phyloP scores from a whole-genome alignment of 1,139 yeast species.

The Candida albicans region DNA sequence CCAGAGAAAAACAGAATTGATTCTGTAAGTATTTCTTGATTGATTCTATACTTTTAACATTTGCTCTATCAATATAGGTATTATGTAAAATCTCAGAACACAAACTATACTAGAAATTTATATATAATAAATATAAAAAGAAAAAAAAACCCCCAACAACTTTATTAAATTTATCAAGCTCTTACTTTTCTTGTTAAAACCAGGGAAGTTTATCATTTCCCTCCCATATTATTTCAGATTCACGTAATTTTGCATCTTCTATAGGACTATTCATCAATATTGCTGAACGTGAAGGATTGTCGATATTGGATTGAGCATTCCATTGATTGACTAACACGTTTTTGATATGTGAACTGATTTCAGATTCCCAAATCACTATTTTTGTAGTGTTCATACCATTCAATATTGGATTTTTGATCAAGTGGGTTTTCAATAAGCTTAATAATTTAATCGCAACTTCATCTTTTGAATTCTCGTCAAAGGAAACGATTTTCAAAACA shows the following conservation, averaged over 20 bases:
- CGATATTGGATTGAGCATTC: slow-evolving; percentile 21
- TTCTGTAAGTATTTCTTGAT: too few species aligned
- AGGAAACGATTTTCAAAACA: slow-evolving; percentile 29
- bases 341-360: slow-evolving; percentile 19
- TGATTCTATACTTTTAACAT: too few species aligned
- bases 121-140: too few species aligned
- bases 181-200: slow-evolving; percentile 26
- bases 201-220: slow-evolving; percentile 47
- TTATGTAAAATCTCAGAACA: too few species aligned
- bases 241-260: slow-evolving; percentile 25
- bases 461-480: slow-evolving; percentile 20
- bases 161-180: too few species aligned
- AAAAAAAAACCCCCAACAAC: too few species aligned
- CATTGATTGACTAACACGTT: slow-evolving; percentile 18
- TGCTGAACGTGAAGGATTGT: slow-evolving; percentile 42
- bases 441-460: slow-evolving; percentile 23
- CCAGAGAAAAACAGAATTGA: too few species aligned
- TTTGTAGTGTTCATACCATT: slow-evolving; percentile 15
- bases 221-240: slow-evolving; percentile 42
- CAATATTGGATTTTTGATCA: slow-evolving; percentile 8
- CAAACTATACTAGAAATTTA: too few species aligned
- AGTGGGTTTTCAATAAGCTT: slow-evolving; percentile 22
- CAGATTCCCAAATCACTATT: slow-evolving; percentile 41
- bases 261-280: slow-evolving; percentile 24
- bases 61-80: too few species aligned